Base-by-base conservation (phyloP, 805 yeast species). In the Kregervanrija pseudodelftensis region DNA sequence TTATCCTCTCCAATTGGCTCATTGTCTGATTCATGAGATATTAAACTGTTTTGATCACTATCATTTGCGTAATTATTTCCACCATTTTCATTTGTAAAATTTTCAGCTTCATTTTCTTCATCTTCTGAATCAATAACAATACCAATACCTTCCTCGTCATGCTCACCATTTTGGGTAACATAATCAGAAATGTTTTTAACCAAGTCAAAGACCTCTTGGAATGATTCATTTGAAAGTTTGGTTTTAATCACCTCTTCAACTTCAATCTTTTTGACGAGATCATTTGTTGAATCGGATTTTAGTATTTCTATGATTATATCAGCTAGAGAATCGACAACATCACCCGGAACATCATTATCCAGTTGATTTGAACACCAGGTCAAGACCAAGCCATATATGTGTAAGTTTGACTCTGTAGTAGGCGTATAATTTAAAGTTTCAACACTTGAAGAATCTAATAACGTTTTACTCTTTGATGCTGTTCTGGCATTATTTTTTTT, bases 301-400 rank as follows among this genome's bases (percentile, higher is more conserved):
- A 84, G 54, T 1, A 73, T 62, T 49, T 76, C 82, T 35, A 86
- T 53, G 0, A 81, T 57, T 3, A 81, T 67, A 58, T 85, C 93
- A 2, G 87, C 77, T 4, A 89, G 85, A 3, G 93, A 82, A 15
- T 79, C 59, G 2, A 88, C 71, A 2, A 80, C 76, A 37, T 79
- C 85, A 45, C 84, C 88, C 8, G 90, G 77, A n/a, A 85, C 76
- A 59, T 89, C 97, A 40, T 69, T 70, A 11, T 82, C 84, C 35
- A 85, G 63, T 13, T 70, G 66, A 2, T 65, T 59, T 5, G 74
- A 69, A 4, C 85, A 76, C 79, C 85, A 78, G 0, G 74, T 60
- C 48, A 83, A 63, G n/a, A 88, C 68, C 37, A 68, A 58, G 37
- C 79, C 82, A 58, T 80, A 84, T 0, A 68, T 60, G 30, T 66